Evolutionary conservation across 495 filamentous ascomycete species (phyloP).

Genomic region (Penicillium nucicola): DNA sequence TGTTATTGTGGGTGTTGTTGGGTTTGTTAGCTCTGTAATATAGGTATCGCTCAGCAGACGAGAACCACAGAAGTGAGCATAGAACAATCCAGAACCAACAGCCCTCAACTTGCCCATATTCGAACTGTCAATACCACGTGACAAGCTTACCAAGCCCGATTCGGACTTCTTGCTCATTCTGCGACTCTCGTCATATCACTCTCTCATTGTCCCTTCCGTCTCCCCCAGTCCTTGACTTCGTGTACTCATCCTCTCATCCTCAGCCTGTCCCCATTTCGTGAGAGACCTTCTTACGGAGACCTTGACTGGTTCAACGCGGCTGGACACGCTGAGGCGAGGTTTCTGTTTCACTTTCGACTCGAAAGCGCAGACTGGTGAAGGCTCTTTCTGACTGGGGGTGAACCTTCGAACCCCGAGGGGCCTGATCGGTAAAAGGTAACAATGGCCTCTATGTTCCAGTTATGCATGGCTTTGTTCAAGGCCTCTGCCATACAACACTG

Average conservation of each 20-base stretch:
- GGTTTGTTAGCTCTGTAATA: too few species aligned
- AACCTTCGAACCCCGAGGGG: conserved; percentile 12
- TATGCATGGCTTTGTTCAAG: conserved; percentile 8
- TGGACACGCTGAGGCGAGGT: conserved; percentile 37
- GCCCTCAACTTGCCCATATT: too few species aligned
- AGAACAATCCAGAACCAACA: not conserved
- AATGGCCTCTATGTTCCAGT: conserved; percentile 3
- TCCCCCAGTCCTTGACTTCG: conserved; percentile 18
- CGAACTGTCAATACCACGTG: not conserved
- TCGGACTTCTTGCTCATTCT: not conserved
- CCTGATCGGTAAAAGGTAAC: conserved; percentile 38
- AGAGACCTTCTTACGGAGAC: conserved; percentile 43
- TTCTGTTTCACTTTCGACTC: conserved; percentile 16
- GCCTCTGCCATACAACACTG: not conserved
- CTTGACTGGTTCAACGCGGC: conserved; percentile 50
- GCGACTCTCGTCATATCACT: conserved; percentile 8
- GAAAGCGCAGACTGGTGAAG: conserved; percentile 29
- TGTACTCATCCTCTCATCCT: conserved; percentile 22
- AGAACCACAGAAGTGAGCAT: not conserved
- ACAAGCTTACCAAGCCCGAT: not conserved
- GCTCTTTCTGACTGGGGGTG: conserved; percentile 25
- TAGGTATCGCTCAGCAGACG: too few species aligned
- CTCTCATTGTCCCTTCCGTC: conserved; percentile 7
- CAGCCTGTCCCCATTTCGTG: conserved; percentile 41
- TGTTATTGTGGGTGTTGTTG: too few species aligned